Evolutionary conservation across 176 grass and related monocot genomes (phyloP), one percentile per base, ranked within the genome.

Genomic region (Cymbopogon citratus): DNA sequence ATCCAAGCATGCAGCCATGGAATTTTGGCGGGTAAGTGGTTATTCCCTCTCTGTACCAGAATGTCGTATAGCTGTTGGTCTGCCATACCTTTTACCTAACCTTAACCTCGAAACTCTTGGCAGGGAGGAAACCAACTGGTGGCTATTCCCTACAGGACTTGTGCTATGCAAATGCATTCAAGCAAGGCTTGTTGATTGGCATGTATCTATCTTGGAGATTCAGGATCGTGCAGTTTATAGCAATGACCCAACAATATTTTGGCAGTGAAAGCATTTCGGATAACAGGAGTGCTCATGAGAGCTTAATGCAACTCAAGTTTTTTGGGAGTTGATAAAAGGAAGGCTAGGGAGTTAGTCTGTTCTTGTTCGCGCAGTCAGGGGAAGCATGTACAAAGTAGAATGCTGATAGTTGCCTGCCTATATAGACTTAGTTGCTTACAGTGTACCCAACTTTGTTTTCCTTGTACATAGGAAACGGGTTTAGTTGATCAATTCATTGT

Each of bases 51-150:
- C 16, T 60, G n/a, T 33, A 33, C 41, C 27, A 66, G 62, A 68
- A 48, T 21, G n/a, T 21, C 9, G 15, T 66, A 68, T 46, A 15
- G 35, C 46, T 9, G 16, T 67, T 74, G 51, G 3, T 67, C 25
- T 67, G 5, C 44, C 44, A 18, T 83, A 66, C 39, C 9, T 73
- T 54, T 35, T 54, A 73, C 34, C 43, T 52, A 40, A 44, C 51
- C 24, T 43, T 19, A 9, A 40, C 28, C 36, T 39, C 6, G 12
- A 27, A 52, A 80, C 68, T 77, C 6, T 81, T 76, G 72, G 39
- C 90, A 98, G 95, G 84, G 95, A 98, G 84, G 95, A 98, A 82
- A 94, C 88, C 43, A 85, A 90, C 35, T 98, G 95, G 95, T 98
- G 88, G 95, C 64, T 98, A 54, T 98, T 98, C 80, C 90, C 92